Conservation (phyloP, 345 rosid species). For the Acer negundo region DNA sequence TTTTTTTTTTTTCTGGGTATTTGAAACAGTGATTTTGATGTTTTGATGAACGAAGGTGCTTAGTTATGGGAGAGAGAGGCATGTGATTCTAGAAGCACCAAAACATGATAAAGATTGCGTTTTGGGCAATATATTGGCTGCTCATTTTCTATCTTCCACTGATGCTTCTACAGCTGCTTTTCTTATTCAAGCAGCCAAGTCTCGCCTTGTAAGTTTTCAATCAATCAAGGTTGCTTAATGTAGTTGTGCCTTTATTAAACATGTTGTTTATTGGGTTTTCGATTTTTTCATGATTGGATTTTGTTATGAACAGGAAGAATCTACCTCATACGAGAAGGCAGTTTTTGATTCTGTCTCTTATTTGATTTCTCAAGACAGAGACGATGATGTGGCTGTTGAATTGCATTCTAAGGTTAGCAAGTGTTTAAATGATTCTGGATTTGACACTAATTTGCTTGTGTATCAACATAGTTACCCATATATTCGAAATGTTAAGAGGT, state of each 20-base stretch:
- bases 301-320: slow-evolving; percentile 51
- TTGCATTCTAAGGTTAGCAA: slow-evolving; percentile 59
- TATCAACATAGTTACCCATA: neutral
- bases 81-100: slow-evolving; percentile 68
- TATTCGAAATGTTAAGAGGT: neutral
- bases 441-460: neutral
- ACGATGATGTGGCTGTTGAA: slow-evolving; percentile 66
- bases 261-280: neutral
- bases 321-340: slow-evolving; percentile 74
- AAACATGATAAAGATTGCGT: slow-evolving; percentile 65
- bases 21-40: slow-evolving; percentile 1
- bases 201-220: slow-evolving; percentile 48
- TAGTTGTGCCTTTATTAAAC: neutral
- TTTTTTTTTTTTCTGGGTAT: neutral
- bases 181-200: slow-evolving; percentile 54
- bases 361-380: slow-evolving; percentile 60
- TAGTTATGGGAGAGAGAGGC: slow-evolving; percentile 65
- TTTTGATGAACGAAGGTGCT: slow-evolving; percentile 50
- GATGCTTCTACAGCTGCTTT: slow-evolving; percentile 45
- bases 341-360: slow-evolving; percentile 58
- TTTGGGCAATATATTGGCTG: slow-evolving; percentile 76
- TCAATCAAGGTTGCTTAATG: neutral
- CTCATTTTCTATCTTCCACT: slow-evolving; percentile 55
- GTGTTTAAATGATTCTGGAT: neutral
- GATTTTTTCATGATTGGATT: neutral